Base-by-base conservation (phyloP, 768 basidiomycete species). In the Crepidotus variabilis region DNA sequence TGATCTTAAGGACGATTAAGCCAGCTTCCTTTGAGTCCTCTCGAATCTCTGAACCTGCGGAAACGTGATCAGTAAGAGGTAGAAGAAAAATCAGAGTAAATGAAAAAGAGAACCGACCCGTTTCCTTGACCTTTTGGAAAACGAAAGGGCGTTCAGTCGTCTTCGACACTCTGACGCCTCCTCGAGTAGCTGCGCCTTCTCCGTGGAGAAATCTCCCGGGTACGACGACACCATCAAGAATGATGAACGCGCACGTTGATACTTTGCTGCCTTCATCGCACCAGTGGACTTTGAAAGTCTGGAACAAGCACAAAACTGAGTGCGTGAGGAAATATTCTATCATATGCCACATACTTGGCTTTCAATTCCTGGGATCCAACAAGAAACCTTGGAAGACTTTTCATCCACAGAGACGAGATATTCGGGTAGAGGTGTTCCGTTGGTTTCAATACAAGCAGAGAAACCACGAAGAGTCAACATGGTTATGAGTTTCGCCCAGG, bases 201-300 rank as follows among this genome's bases (percentile, higher is more conserved):
- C 87, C 87, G 28, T 72, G 76, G 16, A 88, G 65, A 61, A 87
- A 88, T 14, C 80, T 71, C 4, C 87, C 88, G 1, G 88, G 81
- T 1, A 85, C 82, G 2, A 76, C 69, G 51, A 80, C 74, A 2
- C 86, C 87, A 63, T 90, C 88, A 7, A 90, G 69, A n/a, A 72
- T 74, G 20, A 90, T 82, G 63, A 78, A 88, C 0, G 78, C 71
- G 56, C 84, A 86, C 2, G 83, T 81, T 52, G 82, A 76, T 6
- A 81, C 65, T 24, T 66, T 65, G 35, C 80, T 75, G 32, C 80
- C 86, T 54, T 78, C 72, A 62, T 90, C 87, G 39, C 73, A 76
- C 88, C 87, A 90, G 61, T 83, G 77, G 0, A 89, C 78, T 2
- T 74, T 72, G 66, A 89, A 89, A 5, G 60, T 66, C 86, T 88